phyloP scores from a whole-genome alignment of 2,329 filamentous ascomycete genomes.

The Pleomassaria siparia region DNA sequence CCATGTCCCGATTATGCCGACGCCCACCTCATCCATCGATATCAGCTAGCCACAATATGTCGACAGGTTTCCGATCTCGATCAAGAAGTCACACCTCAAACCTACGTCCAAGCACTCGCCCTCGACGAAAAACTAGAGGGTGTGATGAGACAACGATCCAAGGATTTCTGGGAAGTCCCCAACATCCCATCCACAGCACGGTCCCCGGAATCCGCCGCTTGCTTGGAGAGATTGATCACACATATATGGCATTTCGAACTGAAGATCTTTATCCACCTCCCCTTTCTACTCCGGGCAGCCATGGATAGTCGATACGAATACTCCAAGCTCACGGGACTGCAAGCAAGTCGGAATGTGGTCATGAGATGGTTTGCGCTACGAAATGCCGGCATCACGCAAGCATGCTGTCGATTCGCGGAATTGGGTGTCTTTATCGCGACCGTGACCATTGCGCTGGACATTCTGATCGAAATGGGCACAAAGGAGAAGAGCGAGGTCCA shows the following conservation, averaged over 20 bases:
- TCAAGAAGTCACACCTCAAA: slow-evolving; percentile 30
- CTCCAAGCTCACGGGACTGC: slow-evolving; percentile 37
- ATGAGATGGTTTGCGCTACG: slow-evolving; percentile 42
- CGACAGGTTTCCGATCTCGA: slow-evolving; percentile 33
- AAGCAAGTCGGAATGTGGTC: slow-evolving; percentile 37
- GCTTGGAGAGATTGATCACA: slow-evolving; percentile 33
- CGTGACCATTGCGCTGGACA: slow-evolving; percentile 38
- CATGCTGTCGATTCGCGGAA: slow-evolving; percentile 37
- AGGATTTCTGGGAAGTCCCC: slow-evolving; percentile 41
- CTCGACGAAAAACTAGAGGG: slow-evolving; percentile 37
- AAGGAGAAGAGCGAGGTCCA: slow-evolving; percentile 38
- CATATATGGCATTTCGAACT: slow-evolving; percentile 41
- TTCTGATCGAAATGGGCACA: slow-evolving; percentile 37
- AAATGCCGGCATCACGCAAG: slow-evolving; percentile 38
- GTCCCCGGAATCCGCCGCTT: slow-evolving; percentile 28
- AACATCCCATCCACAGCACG: slow-evolving; percentile 37
- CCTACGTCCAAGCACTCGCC: slow-evolving; percentile 33
- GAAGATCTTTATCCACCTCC: slow-evolving; percentile 40
- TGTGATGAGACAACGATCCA: slow-evolving; percentile 30
- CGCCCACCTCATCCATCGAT: slow-evolving; percentile 24
- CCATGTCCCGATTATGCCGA: slow-evolving; percentile 22
- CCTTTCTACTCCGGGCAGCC: slow-evolving; percentile 34
- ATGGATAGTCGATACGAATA: slow-evolving; percentile 37
- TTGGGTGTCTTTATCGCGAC: slow-evolving; percentile 39
- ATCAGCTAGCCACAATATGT: slow-evolving; percentile 24